Evolutionary conservation across 176 grass and related monocot genomes (phyloP).

Genomic region (Neostapfia colusana): DNA sequence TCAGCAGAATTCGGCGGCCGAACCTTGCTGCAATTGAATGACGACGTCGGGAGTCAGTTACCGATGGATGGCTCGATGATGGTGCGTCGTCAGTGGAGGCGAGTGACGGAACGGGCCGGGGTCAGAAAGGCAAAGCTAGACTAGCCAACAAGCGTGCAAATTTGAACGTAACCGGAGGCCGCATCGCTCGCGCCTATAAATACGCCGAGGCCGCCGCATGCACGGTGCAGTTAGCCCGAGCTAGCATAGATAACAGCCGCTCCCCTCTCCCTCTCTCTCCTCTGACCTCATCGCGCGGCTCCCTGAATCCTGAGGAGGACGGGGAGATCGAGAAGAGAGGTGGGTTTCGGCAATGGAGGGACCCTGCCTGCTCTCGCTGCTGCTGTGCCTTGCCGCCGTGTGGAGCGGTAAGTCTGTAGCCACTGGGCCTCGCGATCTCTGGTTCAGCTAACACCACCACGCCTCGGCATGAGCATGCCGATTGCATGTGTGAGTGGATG

Average conservation of each 20-base stretch:
- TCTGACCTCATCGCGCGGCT: neutral
- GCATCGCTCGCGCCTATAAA: conserved; percentile 36
- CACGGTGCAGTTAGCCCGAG: conserved; percentile 38
- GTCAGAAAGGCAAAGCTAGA: conserved; percentile 13
- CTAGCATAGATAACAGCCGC: neutral
- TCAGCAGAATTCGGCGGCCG: neutral
- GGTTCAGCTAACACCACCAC: neutral
- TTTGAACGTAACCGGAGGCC: neutral
- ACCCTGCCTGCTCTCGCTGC: neutral
- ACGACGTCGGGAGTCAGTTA: neutral
- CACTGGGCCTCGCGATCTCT: too few relatives aligned
- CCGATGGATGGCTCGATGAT: neutral
- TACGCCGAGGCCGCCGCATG: conserved; percentile 39
- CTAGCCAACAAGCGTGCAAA: too few relatives aligned
- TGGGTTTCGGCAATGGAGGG: conserved; percentile 28
- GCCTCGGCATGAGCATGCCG: too few relatives aligned
- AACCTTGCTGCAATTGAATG: neutral
- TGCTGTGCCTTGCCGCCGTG: conserved; percentile 16
- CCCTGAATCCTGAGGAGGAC: neutral
- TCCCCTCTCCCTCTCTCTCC: neutral
- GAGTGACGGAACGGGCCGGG: conserved; percentile 6
- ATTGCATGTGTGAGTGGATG: neutral
- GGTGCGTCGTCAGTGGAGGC: neutral
- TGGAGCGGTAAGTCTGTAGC: conserved; percentile 18
- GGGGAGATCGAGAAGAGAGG: neutral